These are phyloP conservation scores for Podospora pseudocomata DNA, from an alignment of 495 filamentous ascomycete genomes.

Conservation along the genomic window DNA sequence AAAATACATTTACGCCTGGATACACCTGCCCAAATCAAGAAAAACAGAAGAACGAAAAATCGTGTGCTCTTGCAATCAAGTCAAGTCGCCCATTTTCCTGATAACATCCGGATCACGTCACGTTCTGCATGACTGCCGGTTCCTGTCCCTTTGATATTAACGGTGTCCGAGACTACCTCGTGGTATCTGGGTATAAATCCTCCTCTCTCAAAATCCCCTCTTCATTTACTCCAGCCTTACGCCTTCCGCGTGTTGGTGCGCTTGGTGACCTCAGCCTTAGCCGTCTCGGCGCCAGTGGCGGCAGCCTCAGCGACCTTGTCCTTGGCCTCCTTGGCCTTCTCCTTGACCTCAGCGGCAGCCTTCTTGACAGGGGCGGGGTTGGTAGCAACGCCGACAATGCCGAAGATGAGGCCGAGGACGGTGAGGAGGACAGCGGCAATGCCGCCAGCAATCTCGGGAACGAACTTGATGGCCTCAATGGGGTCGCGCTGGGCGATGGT, in stretches of 20 bases:
- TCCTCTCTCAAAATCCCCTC: conserved; percentile 4
- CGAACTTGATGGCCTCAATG: conserved; percentile 81
- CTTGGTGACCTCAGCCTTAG: conserved; percentile 59
- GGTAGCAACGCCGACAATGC: conserved; percentile 42
- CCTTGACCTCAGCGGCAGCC: conserved; percentile 67
- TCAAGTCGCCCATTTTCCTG: conserved; percentile 5
- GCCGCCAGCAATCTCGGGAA: conserved; percentile 85
- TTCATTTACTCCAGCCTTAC: conserved; percentile 21
- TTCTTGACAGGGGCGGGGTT: conserved; percentile 50
- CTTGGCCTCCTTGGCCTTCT: conserved; percentile 66
- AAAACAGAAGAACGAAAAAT: conserved; percentile 12
- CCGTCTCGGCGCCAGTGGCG: conserved; percentile 61
- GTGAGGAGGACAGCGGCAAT: conserved; percentile 65
- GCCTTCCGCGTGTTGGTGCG: conserved; percentile 44
- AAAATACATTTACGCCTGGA: conserved; percentile 24
- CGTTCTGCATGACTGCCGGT: neutral
- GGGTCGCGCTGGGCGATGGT: conserved; percentile 84
- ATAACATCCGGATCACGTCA: neutral
- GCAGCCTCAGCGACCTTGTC: conserved; percentile 73
- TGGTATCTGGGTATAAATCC: conserved; percentile 15
- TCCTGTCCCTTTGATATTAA: conserved; percentile 1
- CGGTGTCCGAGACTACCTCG: conserved; percentile 10
- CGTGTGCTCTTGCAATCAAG: neutral
- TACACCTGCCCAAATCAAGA: conserved; percentile 16
- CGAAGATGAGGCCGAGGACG: conserved; percentile 63